Evolutionary conservation across 345 rosid species (phyloP), one percentile per base, ranked within the genome.

Genomic region (Euphorbia tirucalli): DNA sequence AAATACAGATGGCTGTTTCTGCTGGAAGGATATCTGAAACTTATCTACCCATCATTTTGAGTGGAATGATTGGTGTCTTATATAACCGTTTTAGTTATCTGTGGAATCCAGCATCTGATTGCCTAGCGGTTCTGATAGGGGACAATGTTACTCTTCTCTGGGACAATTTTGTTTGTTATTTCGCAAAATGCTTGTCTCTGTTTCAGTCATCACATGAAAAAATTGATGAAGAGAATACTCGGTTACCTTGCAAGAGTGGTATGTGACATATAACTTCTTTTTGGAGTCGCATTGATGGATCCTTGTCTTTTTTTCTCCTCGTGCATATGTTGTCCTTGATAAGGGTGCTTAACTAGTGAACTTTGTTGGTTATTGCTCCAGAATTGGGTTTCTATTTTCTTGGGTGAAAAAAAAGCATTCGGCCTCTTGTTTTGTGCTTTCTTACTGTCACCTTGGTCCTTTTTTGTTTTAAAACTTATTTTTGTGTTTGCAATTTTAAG

Each of bases 101-200:
- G 71, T 90, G 99, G 93, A 78, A 64, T 74, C 86, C 88, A 55
- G 88, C 87, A 59, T 81, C 90, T 25, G 90, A 90, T 68, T 95
- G 99, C 82, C 91, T 92, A 75, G 87, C 82, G 19, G 80, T 85
- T 78, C 81, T 92, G 44, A 39, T 92, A 61, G 81, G 78, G 75
- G 84, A 85, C 70, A 84, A 95, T 69, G 60, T 60, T 48, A 74
- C 65, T 65, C 84, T 76, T 39, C 83, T 87, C 44, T 89, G 97
- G 99, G 90, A 84, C 74, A 84, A 78, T 60, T 83, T 92, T 75
- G 74, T 88, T 72, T 6, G 52, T 61, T 83, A 83, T 73, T 82
- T 90, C 77, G 83, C 62, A 30, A 81, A 78, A 44, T 86, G 86
- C 57, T 92, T 81, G 68, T 75, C 78, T 60, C 56, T 63, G 43